Conservation (phyloP, 805 yeast species). For the Wickerhamomyces bovis region DNA sequence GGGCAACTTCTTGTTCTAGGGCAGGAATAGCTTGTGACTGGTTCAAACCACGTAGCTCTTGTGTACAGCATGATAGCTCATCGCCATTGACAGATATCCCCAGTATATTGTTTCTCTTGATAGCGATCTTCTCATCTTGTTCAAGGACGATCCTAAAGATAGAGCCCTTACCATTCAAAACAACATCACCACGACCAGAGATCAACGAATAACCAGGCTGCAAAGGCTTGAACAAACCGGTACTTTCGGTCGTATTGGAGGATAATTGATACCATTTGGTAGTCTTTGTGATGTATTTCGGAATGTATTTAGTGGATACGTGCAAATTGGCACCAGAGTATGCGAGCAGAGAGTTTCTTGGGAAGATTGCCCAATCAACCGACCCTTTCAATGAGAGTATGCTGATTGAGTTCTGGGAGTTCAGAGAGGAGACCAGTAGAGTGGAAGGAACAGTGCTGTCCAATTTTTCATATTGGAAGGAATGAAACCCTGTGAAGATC, state of each 20-base stretch:
- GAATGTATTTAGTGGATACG: constrained; percentile 33
- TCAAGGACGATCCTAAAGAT: constrained; percentile 41
- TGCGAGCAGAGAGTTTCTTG: constrained; percentile 41
- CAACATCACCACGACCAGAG: constrained; percentile 53
- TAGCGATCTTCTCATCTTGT: constrained; percentile 41
- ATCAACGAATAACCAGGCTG: constrained; percentile 40
- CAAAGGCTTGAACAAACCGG: constrained; percentile 35
- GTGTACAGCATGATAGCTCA: constrained; percentile 5
- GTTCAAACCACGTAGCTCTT: background rate
- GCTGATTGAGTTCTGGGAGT: constrained; percentile 22
- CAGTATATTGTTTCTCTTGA: constrained; percentile 40
- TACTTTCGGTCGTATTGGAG: constrained; percentile 23
- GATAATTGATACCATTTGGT: constrained; percentile 19
- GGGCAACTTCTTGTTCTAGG: background rate
- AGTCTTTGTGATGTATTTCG: constrained; percentile 27
- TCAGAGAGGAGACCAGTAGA: constrained; percentile 9
- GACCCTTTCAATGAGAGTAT: constrained; percentile 48
- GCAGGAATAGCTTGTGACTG: background rate
- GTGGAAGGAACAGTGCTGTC: constrained; percentile 28
- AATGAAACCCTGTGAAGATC: constrained; percentile 37
- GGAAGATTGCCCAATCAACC: constrained; percentile 55
- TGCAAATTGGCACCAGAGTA: constrained; percentile 48
- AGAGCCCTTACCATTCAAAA: constrained; percentile 49
- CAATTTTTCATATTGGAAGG: constrained; percentile 40
- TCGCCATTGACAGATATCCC: constrained; percentile 45